Conservation (phyloP, 192 early-diverging fungal genomes). For the Pecoramyces ruminantium region DNA sequence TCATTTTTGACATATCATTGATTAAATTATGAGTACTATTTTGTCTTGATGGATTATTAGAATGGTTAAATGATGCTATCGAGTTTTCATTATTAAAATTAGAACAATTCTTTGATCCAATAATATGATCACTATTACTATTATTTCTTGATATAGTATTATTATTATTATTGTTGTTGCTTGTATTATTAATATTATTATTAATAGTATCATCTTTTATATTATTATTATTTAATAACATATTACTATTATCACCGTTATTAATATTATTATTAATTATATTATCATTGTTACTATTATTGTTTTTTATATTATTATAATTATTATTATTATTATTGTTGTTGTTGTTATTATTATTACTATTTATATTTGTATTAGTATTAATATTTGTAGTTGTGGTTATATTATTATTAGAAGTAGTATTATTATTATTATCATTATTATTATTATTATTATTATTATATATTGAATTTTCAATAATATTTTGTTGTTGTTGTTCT, state of each 20-base stretch:
- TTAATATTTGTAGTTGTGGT: no score
- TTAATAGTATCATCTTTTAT: no score
- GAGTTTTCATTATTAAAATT: neutral
- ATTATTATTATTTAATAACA: no score
- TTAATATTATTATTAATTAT: neutral
- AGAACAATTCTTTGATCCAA: neutral
- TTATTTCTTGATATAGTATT: neutral
- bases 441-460: neutral
- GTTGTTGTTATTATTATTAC: neutral
- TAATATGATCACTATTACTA: neutral
- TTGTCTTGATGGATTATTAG: neutral
- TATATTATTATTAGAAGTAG: neutral
- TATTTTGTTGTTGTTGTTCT: neutral
- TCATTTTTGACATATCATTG: neutral
- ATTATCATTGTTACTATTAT: neutral
- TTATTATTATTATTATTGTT: neutral
- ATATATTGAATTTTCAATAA: neutral
- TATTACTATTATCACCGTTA: neutral
- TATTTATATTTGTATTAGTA: no score
- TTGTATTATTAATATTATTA: no score
- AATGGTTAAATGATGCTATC: no score
- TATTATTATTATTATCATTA: neutral
- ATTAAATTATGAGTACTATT: neutral
- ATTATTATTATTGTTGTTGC: neutral
- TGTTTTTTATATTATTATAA: no score